Percentiles rank a stretch among this genome's conserved stretches.
These are phyloP conservation scores for Immersiporthe knoxdaviesiana DNA, from an alignment of 2,329 filamentous ascomycete genomes.

Conservation along the genomic window DNA sequence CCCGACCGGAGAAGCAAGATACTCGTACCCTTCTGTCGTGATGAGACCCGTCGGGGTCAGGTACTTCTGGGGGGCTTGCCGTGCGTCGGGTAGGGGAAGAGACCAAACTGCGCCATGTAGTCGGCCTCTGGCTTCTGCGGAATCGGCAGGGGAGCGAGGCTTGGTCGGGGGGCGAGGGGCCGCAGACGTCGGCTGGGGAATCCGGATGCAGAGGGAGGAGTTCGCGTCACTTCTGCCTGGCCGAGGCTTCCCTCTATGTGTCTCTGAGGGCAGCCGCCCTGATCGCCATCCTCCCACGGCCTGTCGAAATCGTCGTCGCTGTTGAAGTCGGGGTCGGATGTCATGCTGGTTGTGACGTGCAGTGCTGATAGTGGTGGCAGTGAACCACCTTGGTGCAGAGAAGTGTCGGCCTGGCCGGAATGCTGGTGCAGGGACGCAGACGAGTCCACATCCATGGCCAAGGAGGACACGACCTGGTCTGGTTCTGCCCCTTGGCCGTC, in stretches of 20 bases:
- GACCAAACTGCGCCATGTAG: constrained; percentile 22
- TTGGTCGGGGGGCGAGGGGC: background rate
- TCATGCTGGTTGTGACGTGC: background rate
- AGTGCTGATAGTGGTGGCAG: background rate
- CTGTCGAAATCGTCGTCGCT: background rate
- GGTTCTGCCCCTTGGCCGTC: background rate
- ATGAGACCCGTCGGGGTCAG: constrained; percentile 9
- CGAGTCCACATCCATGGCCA: background rate
- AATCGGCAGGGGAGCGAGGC: background rate
- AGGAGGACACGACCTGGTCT: background rate
- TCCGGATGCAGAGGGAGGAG: constrained; percentile 3
- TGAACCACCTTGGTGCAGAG: background rate
- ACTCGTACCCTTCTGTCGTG: constrained; percentile 22
- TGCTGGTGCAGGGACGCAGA: background rate
- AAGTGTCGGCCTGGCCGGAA: background rate
- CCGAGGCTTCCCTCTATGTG: background rate
- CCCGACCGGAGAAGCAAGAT: background rate
- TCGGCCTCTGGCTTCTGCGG: constrained; percentile 11
- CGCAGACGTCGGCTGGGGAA: background rate
- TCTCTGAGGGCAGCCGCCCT: background rate
- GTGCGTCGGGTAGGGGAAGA: constrained; percentile 7
- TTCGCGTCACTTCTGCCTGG: background rate
- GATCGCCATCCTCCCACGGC: background rate
- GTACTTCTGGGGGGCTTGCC: constrained; percentile 17
- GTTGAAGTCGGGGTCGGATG: background rate